Evolutionary conservation across 2,329 filamentous ascomycete genomes (phyloP), one percentile per base, ranked within the genome.

Genomic region (Ascochyta pisi): DNA sequence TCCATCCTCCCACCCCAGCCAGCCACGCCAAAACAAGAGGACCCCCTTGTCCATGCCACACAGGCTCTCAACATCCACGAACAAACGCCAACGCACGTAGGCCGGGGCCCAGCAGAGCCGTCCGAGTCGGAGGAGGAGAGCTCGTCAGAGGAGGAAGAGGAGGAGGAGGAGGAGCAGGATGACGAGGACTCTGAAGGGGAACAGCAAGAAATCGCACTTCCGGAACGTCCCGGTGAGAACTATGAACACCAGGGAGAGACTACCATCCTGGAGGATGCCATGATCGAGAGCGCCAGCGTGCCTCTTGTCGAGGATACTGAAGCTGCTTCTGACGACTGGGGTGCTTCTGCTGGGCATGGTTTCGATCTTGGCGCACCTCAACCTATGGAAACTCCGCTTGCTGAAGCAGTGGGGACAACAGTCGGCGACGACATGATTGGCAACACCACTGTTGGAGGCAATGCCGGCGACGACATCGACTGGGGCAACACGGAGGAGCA

Each of bases 191-290:
- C 61, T 7, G 54, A 56, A 19, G 2, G 1, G 19, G 19, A 19
- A 19, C 19, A 19, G 6, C 41, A 54, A 27, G 58, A 63, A n/a
- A 34, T 43, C 3, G 44, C 47, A 6, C 37, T 58, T 2, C 62
- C 63, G 23, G 63, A 66, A 31, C 64, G 64, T 22, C 61, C 65
- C 12, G 70, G 70, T 31, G 71, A 71, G 31, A 65, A 76, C 37
- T 82, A 82, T 60, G 80, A 82, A 53, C 76, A 79, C 55, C 80
- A 83, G 54, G 76, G 80, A 37, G 77, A 79, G 45, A 69, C 69
- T 0, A 78, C 79, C 4, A 68, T 77, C 9, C 64, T 82, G 60
- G 80, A 82, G 47, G 74, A 79, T 22, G 79, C 79, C 22, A 65
- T 79, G 23, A 72, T 77, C 19, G 79, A 82, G 48, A 77, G 76